phyloP scores from a whole-genome alignment of 768 basidiomycete species.

The Russula olivacea region DNA sequence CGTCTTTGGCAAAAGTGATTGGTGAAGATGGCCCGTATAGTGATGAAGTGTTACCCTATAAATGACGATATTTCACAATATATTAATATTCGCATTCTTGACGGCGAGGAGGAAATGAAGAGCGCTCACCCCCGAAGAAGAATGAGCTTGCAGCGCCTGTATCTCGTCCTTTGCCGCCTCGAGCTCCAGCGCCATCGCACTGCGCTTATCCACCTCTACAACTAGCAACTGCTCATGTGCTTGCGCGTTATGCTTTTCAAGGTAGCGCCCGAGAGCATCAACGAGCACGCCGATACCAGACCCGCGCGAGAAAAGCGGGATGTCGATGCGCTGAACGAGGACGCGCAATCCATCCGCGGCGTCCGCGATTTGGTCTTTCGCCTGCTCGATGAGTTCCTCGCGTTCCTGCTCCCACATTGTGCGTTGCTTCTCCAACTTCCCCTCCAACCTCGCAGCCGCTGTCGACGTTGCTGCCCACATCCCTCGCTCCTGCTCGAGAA shows the following conservation, averaged over 20 bases:
- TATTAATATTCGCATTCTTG: background rate
- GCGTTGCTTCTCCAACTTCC: conserved; percentile 47
- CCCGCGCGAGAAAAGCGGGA: conserved; percentile 42
- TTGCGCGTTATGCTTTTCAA: conserved; percentile 35
- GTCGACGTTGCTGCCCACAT: conserved; percentile 43
- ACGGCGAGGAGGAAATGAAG: background rate
- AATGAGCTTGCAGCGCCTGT: conserved; percentile 25
- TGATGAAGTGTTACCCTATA: conserved; percentile 11
- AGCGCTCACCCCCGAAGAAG: conserved; percentile 31
- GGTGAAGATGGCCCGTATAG: conserved; percentile 17
- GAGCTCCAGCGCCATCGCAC: conserved; percentile 25
- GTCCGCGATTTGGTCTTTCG: conserved; percentile 47
- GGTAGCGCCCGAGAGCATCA: conserved; percentile 29
- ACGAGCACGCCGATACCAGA: conserved; percentile 28
- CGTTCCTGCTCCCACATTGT: conserved; percentile 45
- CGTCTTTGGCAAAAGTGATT: conserved; percentile 38
- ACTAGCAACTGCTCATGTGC: conserved; percentile 36
- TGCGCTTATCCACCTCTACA: conserved; percentile 30
- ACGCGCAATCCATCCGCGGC: conserved; percentile 43
- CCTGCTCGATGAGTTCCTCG: conserved; percentile 41
- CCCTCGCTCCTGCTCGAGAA: conserved; percentile 39
- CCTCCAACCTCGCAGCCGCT: conserved; percentile 13
- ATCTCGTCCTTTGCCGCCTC: conserved; percentile 27
- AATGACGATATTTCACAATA: background rate
- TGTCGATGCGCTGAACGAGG: conserved; percentile 51